These are phyloP conservation scores for Cardamine occulta DNA, from an alignment of 345 rosid species.

Conservation along the genomic window DNA sequence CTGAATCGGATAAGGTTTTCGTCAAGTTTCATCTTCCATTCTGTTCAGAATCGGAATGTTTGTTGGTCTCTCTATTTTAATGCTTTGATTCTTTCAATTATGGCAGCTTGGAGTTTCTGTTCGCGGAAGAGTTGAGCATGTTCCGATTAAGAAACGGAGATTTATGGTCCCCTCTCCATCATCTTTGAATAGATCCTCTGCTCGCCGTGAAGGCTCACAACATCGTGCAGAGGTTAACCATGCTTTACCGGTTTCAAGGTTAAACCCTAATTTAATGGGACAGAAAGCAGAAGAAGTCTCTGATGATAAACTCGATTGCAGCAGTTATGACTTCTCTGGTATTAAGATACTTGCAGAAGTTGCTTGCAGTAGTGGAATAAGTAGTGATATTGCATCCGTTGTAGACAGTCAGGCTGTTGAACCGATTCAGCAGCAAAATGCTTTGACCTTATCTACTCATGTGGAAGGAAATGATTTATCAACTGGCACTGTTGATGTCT, in stretches of 20 bases:
- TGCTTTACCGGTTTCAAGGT: slow-evolving; percentile 21
- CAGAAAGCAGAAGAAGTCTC: slow-evolving; percentile 21
- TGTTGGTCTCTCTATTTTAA: background rate
- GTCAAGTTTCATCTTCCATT: slow-evolving; percentile 2
- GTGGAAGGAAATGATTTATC: slow-evolving; percentile 36
- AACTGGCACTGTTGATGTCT: slow-evolving; percentile 26
- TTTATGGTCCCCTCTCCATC: slow-evolving; percentile 45
- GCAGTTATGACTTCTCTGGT: slow-evolving; percentile 62
- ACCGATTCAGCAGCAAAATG: slow-evolving; percentile 5
- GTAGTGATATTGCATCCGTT: slow-evolving; percentile 32
- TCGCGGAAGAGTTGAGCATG: slow-evolving; percentile 54
- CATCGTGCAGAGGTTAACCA: slow-evolving; percentile 15
- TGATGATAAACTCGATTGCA: slow-evolving; percentile 35
- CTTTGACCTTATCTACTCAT: slow-evolving; percentile 2
- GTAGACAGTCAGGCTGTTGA: slow-evolving; percentile 31
- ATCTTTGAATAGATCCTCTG: slow-evolving; percentile 36
- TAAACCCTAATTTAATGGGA: slow-evolving; percentile 22
- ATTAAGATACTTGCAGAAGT: slow-evolving; percentile 67
- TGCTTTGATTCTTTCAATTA: slow-evolving; percentile 7
- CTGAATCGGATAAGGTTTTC: slow-evolving; percentile 62
- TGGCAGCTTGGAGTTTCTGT: slow-evolving; percentile 64
- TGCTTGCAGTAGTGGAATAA: slow-evolving; percentile 51
- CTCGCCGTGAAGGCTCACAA: slow-evolving; percentile 36
- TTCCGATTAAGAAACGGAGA: slow-evolving; percentile 66
- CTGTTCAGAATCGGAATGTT: background rate